A percentile compares a stretch with the other conserved stretches of the same genome.
phyloP scores from a whole-genome alignment of 768 basidiomycete genomes.

The Clitopilus hobsonii region DNA sequence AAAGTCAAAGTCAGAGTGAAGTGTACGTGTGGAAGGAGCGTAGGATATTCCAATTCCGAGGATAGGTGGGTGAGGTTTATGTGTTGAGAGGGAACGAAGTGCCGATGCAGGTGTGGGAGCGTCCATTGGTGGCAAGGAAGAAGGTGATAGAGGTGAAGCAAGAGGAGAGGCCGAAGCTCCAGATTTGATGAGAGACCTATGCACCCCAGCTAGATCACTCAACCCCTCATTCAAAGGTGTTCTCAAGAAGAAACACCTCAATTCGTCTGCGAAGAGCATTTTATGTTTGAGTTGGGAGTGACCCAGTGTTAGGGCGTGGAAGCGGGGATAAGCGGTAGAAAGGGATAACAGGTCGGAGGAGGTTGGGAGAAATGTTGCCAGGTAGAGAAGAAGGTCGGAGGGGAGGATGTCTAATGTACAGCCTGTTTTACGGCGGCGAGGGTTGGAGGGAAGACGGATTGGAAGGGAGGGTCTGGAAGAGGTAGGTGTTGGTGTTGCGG shows the following conservation, averaged over 20 bases:
- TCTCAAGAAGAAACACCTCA: constrained; percentile 41
- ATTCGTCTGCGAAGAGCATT: constrained; percentile 34
- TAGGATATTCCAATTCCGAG: constrained; percentile 37
- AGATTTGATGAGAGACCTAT: neutral
- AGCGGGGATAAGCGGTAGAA: constrained; percentile 34
- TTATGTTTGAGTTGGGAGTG: constrained; percentile 18
- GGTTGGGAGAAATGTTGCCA: constrained; percentile 25
- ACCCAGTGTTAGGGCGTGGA: constrained; percentile 22
- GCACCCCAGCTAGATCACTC: too few relatives aligned
- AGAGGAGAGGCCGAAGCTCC: neutral
- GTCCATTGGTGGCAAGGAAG: neutral
- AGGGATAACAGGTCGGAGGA: constrained; percentile 35
- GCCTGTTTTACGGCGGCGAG: constrained; percentile 11
- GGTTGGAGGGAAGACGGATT: constrained; percentile 19
- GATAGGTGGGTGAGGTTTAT: constrained; percentile 18
- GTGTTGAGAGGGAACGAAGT: neutral
- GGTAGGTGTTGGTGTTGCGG: neutral
- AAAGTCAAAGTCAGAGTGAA: constrained; percentile 45
- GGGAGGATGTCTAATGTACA: constrained; percentile 30
- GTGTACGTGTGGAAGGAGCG: constrained; percentile 20
- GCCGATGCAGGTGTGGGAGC: neutral
- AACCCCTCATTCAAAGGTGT: constrained; percentile 22
- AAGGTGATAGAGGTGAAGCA: neutral
- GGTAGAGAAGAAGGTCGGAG: constrained; percentile 30
- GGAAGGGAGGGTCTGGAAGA: constrained; percentile 10